Base-by-base conservation (phyloP, 2,329 filamentous ascomycete species). In the Sporothrix dimorphospora region DNA sequence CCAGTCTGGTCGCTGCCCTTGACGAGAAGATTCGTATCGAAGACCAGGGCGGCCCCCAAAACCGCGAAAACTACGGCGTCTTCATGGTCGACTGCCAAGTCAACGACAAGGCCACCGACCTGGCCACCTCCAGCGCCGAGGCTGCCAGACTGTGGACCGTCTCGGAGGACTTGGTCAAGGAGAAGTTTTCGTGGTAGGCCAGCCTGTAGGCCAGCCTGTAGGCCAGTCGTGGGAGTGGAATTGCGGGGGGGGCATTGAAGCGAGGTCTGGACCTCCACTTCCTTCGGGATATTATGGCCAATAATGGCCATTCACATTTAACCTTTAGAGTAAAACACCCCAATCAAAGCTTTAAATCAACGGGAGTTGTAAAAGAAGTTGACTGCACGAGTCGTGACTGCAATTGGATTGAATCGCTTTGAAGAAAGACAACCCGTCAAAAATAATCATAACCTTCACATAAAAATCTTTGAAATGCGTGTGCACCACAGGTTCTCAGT, bases 111-210 rank as follows among this genome's bases (percentile, higher is more conserved):
- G 76, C 78, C 59, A 73, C 59, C 30, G 21, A 40, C 19, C 49
- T 55, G 24, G 53, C 59, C 27, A 47, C 40, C 12, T 70, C 66
- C 69, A 69, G 73, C 72, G 24, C 42, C 24, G 76, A 78, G 68
- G 82, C 83, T 0, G 79, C 80, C 70, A 81, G 75, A 75, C 76
- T 84, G 59, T 85, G 83, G 83, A 77, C 77, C 38, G 21, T 83
- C 63, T 83, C 80, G 7, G 81, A 83, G 78, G 76, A 81, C 73
- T 72, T 84, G 63, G 81, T 84, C 14, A 79, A 78, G 1, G 77
- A 83, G 70, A 77, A 78, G 59, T 83, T 83, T 73, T 53, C 71
- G 6, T 72, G 67, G 71, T 70, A 70, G 57, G 4, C n/a, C n/a
- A n/a, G n/a, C n/a, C n/a, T n/a, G n/a, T n/a, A n/a, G n/a, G n/a